These are phyloP conservation scores for Oryza longistaminata DNA, from an alignment of 176 grass and related monocot species.

Conservation along the genomic window DNA sequence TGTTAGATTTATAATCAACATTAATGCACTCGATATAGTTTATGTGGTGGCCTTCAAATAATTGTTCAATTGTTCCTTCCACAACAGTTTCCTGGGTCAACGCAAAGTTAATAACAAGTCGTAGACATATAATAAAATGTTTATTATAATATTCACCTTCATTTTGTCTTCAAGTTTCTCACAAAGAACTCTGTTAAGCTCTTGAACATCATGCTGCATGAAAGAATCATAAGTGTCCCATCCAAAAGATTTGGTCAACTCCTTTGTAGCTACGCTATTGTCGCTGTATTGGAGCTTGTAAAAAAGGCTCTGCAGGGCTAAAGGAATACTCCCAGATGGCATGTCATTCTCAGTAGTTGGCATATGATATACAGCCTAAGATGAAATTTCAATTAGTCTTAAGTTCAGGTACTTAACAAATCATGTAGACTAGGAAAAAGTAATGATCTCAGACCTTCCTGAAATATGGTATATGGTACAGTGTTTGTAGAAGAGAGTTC, in stretches of 20 bases:
- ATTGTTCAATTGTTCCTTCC: constrained; percentile 91
- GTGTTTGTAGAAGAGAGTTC: constrained; percentile 98
- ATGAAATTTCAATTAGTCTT: constrained; percentile 34
- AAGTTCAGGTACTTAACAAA: constrained; percentile 11
- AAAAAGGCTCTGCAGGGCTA: constrained; percentile 97
- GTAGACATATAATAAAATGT: constrained; percentile 16
- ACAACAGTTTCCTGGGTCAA: constrained; percentile 82
- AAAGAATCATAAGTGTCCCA: constrained; percentile 99
- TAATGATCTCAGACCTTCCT: constrained; percentile 74
- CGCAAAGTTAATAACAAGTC: constrained; percentile 24
- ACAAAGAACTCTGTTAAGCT: constrained; percentile 98
- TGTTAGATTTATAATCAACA: constrained; percentile 93
- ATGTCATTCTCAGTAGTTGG: constrained; percentile 99
- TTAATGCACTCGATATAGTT: constrained; percentile 99
- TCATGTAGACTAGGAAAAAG: constrained; percentile 1
- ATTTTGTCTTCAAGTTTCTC: constrained; percentile 99
- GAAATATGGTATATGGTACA: constrained; percentile 98
- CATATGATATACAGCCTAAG: constrained; percentile 99
- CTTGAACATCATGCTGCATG: constrained; percentile 99
- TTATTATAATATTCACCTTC: constrained; percentile 67
- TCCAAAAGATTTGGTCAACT: constrained; percentile 98
- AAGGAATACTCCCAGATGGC: constrained; percentile 94
- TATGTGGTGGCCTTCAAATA: constrained; percentile 99
- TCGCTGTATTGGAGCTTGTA: constrained; percentile 99
- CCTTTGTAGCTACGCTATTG: constrained; percentile 94